Percentiles rank a stretch among this genome's conserved stretches.
Evolutionary conservation across 225 moss, liverwort and hornwort species (phyloP).

Genomic region (Thuidium tamariscinum): DNA sequence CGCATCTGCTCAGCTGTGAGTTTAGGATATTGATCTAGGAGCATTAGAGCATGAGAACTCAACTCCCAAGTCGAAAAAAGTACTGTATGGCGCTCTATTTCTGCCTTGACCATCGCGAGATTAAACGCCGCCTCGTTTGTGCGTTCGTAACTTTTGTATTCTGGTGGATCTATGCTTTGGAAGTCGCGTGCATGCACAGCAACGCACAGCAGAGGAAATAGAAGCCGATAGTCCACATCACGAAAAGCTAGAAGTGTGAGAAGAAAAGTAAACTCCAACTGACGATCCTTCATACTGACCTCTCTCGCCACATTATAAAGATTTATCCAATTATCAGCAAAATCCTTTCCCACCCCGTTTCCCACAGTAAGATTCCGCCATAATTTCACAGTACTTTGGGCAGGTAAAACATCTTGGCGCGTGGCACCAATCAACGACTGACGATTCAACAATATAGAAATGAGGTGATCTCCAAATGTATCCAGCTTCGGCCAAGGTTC

Average conservation of each 20-base stretch:
- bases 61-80: background rate
- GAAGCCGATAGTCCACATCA: background rate
- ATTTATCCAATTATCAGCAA: background rate
- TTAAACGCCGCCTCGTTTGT: background rate
- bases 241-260: background rate
- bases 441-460: background rate
- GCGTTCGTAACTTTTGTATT: background rate
- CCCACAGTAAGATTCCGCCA: background rate
- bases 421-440: background rate
- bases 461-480: background rate
- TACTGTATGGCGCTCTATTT: background rate
- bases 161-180: background rate
- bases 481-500: background rate
- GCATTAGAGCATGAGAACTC: background rate
- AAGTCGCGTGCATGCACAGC: background rate
- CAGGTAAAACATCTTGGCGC: fast-evolving
- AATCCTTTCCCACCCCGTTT: background rate
- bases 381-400: background rate
- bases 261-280: background rate
- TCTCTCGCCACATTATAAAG: background rate
- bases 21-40: too few relatives aligned
- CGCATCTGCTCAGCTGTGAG: too few relatives aligned
- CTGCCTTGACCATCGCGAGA: background rate
- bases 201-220: background rate
- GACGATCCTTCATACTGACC: background rate